phyloP scores from a whole-genome alignment of 768 basidiomycete species.

The Boletus edulis region DNA sequence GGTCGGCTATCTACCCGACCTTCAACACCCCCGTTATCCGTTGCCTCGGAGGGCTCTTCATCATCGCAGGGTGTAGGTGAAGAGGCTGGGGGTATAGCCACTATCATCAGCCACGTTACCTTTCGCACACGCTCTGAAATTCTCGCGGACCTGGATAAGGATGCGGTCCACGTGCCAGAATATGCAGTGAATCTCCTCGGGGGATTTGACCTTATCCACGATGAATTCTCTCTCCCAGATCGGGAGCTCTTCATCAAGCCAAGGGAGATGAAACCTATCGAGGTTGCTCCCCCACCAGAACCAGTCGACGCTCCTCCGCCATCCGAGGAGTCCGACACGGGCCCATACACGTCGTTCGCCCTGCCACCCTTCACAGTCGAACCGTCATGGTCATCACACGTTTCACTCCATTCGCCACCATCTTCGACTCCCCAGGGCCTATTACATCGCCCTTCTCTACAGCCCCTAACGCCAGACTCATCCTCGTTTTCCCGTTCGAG shows the following conservation, averaged over 20 bases:
- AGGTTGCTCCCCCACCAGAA: slow-evolving; percentile 26
- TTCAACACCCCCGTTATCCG: slow-evolving; percentile 29
- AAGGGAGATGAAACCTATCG: slow-evolving; percentile 30
- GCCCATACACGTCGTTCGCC: slow-evolving; percentile 32
- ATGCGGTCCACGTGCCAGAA: slow-evolving; percentile 39
- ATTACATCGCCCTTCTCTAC: slow-evolving; percentile 25
- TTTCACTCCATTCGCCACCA: slow-evolving; percentile 21
- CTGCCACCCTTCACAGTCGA: slow-evolving; percentile 26
- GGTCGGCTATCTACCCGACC: slow-evolving; percentile 24
- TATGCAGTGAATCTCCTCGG: slow-evolving; percentile 46
- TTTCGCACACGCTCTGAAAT: slow-evolving; percentile 38
- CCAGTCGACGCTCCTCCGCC: slow-evolving; percentile 16
- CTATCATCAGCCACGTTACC: slow-evolving; percentile 34
- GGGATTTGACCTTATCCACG: slow-evolving; percentile 38
- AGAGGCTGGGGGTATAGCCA: slow-evolving; percentile 32
- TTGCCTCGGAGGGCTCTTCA: slow-evolving; percentile 25
- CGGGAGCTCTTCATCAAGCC: slow-evolving; percentile 29
- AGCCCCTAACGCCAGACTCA: slow-evolving; percentile 30
- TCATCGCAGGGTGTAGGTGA: slow-evolving; percentile 21
- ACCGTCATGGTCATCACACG: slow-evolving; percentile 14
- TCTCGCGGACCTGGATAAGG: slow-evolving; percentile 31
- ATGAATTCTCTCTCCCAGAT: slow-evolving; percentile 33
- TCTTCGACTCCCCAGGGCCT: slow-evolving; percentile 14
- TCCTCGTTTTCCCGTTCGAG: slow-evolving; percentile 32
- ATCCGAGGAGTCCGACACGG: slow-evolving; percentile 34